phyloP scores from a whole-genome alignment of 441 rosid species.

The Melastoma candidum region DNA sequence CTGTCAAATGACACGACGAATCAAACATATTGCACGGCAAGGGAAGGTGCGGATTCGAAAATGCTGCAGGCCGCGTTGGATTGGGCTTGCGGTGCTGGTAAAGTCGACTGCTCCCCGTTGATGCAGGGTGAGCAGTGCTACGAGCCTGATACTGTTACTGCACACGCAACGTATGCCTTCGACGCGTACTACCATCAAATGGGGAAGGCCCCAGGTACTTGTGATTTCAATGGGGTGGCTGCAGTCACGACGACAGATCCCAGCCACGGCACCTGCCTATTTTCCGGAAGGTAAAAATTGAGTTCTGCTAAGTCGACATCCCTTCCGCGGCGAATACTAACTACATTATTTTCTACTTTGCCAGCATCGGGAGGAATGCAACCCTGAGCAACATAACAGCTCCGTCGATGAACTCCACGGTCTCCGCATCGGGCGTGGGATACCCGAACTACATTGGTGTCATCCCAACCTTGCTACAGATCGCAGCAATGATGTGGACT shows the following conservation, averaged over 20 bases:
- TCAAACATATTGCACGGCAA: slow-evolving; percentile 12
- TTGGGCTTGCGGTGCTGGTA: slow-evolving; percentile 15
- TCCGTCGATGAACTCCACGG: slow-evolving; percentile 22
- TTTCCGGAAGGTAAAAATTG: slow-evolving; percentile 15
- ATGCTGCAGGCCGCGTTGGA: slow-evolving; percentile 17
- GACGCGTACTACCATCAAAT: slow-evolving; percentile 14
- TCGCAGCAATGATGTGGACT: slow-evolving; percentile 5
- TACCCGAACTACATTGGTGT: background rate
- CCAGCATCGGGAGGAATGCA: slow-evolving; percentile 15
- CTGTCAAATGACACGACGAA: slow-evolving; percentile 10
- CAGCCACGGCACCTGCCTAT: slow-evolving; percentile 18
- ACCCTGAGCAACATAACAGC: slow-evolving; percentile 17
- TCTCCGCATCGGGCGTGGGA: slow-evolving; percentile 2
- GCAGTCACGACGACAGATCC: slow-evolving; percentile 13
- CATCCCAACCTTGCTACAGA: slow-evolving; percentile 4
- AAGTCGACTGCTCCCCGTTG: slow-evolving; percentile 15
- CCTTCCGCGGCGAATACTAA: background rate
- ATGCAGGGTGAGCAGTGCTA: slow-evolving; percentile 11
- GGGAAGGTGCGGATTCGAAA: slow-evolving; percentile 10
- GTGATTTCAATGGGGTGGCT: slow-evolving; percentile 15
- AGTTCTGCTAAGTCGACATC: background rate
- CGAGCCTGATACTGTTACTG: slow-evolving; percentile 7
- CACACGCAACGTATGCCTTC: slow-evolving; percentile 13
- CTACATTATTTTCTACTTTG: background rate
- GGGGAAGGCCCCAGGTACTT: slow-evolving; percentile 9